phyloP scores from a whole-genome alignment of 768 basidiomycete species.

The Auriscalpium microsporum region DNA sequence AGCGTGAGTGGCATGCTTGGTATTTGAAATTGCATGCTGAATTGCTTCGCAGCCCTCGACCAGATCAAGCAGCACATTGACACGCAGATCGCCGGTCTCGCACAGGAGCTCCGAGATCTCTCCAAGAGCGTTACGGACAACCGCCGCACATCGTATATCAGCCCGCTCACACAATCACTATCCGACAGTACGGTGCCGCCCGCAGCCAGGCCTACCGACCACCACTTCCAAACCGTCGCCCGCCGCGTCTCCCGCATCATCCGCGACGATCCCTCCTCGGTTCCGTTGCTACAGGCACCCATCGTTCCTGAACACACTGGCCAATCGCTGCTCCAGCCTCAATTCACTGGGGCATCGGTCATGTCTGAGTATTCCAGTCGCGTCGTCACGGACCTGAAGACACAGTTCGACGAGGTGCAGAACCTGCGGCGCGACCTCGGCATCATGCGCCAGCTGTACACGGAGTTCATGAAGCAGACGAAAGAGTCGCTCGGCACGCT shows the following conservation, averaged over 20 bases:
- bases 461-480: slow-evolving; percentile 87
- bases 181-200: slow-evolving; percentile 54
- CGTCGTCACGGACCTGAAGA: slow-evolving; percentile 75
- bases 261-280: slow-evolving; percentile 27
- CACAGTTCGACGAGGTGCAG: slow-evolving; percentile 92
- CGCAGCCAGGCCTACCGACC: slow-evolving; percentile 61
- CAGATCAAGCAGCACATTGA: slow-evolving; percentile 99
- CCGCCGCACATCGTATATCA: slow-evolving; percentile 42
- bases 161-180: slow-evolving; percentile 37
- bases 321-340: slow-evolving; percentile 51
- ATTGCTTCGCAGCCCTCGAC: slow-evolving; percentile 64
- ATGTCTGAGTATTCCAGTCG: slow-evolving; percentile 65
- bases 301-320: slow-evolving; percentile 61
- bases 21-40: background rate
- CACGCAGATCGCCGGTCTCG: slow-evolving; percentile 72
- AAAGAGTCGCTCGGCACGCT: slow-evolving; percentile 75
- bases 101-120: slow-evolving; percentile 88
- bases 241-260: slow-evolving; percentile 68
- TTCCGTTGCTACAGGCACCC: slow-evolving; percentile 20
- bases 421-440: slow-evolving; percentile 89
- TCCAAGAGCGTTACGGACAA: slow-evolving; percentile 50
- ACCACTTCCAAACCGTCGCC: slow-evolving; percentile 65
- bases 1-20: slow-evolving; percentile 59
- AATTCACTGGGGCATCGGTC: slow-evolving; percentile 68
- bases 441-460: slow-evolving; percentile 89